Evolutionary conservation across 495 filamentous ascomycete species (phyloP), one percentile per base, ranked within the genome.

Genomic region (Jackrogersella minutella): DNA sequence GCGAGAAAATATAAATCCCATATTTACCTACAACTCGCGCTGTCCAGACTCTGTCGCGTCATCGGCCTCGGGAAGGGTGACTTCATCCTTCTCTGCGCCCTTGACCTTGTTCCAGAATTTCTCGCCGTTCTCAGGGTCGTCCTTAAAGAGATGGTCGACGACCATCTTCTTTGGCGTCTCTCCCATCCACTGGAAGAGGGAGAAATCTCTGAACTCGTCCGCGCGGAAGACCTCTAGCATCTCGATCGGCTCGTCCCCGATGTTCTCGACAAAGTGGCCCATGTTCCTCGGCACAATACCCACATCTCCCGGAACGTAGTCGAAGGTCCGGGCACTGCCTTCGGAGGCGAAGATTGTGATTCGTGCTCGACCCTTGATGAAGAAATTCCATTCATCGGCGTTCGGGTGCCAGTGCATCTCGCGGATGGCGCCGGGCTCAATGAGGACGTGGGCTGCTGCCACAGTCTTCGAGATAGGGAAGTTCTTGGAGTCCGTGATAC

Each of bases 101-200:
- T 86, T 77, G 37, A 90, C 79, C 60, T 80, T 76, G 39, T 82
- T 73, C 74, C 82, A 74, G 62, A 90, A 90, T 55, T 78, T 81
- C 65, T 84, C 76, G 13, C 83, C 85, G 0, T 78, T 79, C 68
- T 84, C 77, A 13, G 79, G 74, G 59, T 88, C 83, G 19, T 78
- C 76, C 22, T 77, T 69, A 70, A 89, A 90, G 13, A 90, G 54
- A 65, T 86, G 83, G 47, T 90, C 88, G 19, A 79, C 79, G 19
- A 90, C 87, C 75, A 88, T 77, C 39, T 82, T 71, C 72, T 81
- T 76, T 19, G 88, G 88, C 11, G 86, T 88, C 77, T 88, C 84
- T 3, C 86, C 88, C 67, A 91, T 71, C 88, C 88, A 91, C 73
- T 91, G 86, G 69, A 87, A 87, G 13, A 90, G 76, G 3, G 83